Percentiles rank a stretch among this genome's conserved stretches.
Evolutionary conservation across 768 basidiomycete genomes (phyloP).

Genomic region (Pleurotus sapidus): DNA sequence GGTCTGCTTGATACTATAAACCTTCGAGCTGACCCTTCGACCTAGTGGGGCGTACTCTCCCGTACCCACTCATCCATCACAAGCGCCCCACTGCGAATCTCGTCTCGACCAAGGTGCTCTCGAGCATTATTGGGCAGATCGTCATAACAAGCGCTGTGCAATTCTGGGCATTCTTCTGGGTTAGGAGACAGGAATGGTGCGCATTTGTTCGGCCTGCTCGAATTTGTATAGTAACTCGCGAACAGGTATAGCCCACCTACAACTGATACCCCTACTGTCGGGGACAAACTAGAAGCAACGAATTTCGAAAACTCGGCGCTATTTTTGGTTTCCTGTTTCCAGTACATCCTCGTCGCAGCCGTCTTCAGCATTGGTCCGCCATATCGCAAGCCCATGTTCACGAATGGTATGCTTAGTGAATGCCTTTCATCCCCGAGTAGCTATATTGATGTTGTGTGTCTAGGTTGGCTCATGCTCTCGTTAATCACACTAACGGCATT

Average conservation of each 20-base stretch:
- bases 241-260: conserved; percentile 67
- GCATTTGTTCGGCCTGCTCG: conserved; percentile 6
- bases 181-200: conserved; percentile 81
- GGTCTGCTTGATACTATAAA: conserved; percentile 1
- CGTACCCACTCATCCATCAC: conserved; percentile 81
- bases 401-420: conserved; percentile 65
- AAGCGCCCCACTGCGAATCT: conserved; percentile 95
- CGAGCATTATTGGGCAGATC: conserved; percentile 92
- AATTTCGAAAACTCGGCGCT: conserved; percentile 93
- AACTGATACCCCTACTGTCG: conserved; percentile 40
- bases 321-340: conserved; percentile 96
- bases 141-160: conserved; percentile 81
- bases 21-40: background rate
- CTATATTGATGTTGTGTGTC: background rate
- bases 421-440: background rate
- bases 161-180: conserved; percentile 88
- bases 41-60: conserved; percentile 92
- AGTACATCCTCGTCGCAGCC: conserved; percentile 95
- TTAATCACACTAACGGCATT: conserved; percentile 66
- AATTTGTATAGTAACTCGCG: background rate
- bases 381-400: conserved; percentile 92
- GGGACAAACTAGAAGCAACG: conserved; percentile 72
- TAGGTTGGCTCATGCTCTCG: conserved; percentile 82
- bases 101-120: conserved; percentile 92
- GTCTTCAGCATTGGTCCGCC: conserved; percentile 99